phyloP scores from a whole-genome alignment of 2,329 filamentous ascomycete species.

The Phyllosticta ampelicida region DNA sequence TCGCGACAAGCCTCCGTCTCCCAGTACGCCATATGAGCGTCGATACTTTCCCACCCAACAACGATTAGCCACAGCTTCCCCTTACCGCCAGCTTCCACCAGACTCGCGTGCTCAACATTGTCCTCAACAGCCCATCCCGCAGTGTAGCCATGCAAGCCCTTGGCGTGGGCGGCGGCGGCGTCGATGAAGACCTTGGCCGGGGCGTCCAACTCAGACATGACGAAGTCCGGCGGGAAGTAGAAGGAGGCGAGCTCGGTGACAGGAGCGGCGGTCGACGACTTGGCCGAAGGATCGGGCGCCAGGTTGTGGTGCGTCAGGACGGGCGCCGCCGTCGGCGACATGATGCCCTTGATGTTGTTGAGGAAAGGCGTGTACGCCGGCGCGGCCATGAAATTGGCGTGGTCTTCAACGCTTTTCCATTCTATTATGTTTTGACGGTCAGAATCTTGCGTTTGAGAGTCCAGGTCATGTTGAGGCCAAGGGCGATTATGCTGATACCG shows the following conservation, averaged over 20 bases:
- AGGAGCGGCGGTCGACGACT: constrained; percentile 29
- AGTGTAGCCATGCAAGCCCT: constrained; percentile 19
- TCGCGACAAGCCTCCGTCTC: constrained; percentile 36
- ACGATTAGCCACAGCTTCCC: constrained; percentile 34
- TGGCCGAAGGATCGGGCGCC: constrained; percentile 14
- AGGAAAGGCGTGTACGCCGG: constrained; percentile 30
- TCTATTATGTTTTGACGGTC: constrained; percentile 19
- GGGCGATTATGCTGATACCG: background rate
- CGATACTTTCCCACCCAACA: constrained; percentile 43
- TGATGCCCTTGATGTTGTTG: constrained; percentile 16
- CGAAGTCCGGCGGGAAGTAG: constrained; percentile 29
- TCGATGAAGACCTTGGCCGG: constrained; percentile 30
- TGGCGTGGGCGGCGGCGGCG: constrained; percentile 21
- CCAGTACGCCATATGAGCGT: constrained; percentile 38
- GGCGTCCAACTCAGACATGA: constrained; percentile 20
- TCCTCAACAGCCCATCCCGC: constrained; percentile 28
- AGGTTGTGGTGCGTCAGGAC: constrained; percentile 27
- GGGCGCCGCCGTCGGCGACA: constrained; percentile 18
- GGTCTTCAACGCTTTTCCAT: constrained; percentile 31
- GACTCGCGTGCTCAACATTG: constrained; percentile 11
- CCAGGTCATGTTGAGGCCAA: background rate
- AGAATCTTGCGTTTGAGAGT: background rate
- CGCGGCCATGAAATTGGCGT: constrained; percentile 31
- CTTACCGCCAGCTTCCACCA: constrained; percentile 15
- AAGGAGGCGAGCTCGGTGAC: constrained; percentile 40